These are phyloP conservation scores for Petasospora rhodanensis DNA, from an alignment of 1,139 yeast species.

Conservation along the genomic window DNA sequence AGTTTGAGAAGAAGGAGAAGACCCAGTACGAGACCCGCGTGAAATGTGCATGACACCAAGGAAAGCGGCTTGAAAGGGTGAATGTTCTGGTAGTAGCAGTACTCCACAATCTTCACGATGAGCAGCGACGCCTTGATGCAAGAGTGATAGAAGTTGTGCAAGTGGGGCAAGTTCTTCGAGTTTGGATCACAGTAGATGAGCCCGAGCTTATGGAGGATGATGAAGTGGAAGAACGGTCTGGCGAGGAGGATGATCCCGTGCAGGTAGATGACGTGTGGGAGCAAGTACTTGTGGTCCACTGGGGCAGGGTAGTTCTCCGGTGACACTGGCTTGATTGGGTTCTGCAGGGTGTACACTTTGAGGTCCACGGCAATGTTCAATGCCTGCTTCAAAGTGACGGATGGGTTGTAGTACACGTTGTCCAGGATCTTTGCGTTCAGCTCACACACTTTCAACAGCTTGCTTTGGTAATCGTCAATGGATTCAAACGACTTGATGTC, in stretches of 20 bases:
- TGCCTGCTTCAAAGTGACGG: constrained; percentile 34
- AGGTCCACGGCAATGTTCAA: constrained; percentile 38
- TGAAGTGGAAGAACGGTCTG: constrained; percentile 43
- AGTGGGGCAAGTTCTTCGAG: constrained; percentile 18
- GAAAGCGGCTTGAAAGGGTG: constrained; percentile 32
- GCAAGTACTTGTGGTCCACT: constrained; percentile 17
- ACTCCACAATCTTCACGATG: constrained; percentile 33
- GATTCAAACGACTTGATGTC: constrained; percentile 28
- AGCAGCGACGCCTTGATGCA: constrained; percentile 37
- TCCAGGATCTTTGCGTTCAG: constrained; percentile 34
- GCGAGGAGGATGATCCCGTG: constrained; percentile 40
- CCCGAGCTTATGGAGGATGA: constrained; percentile 25
- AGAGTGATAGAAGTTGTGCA: constrained; percentile 31
- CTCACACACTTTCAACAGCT: constrained; percentile 18
- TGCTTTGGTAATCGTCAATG: constrained; percentile 25
- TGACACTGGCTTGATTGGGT: constrained; percentile 22
- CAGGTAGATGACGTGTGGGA: constrained; percentile 36
- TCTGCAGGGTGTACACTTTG: constrained; percentile 29
- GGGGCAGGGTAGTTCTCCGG: constrained; percentile 16
- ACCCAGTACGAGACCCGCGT: constrained; percentile 29
- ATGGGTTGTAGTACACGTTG: constrained; percentile 34
- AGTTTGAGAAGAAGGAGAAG: constrained; percentile 19
- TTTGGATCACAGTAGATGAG: constrained; percentile 14
- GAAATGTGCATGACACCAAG: constrained; percentile 27
- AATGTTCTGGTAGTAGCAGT: constrained; percentile 25